Evolutionary conservation across 441 rosid species (phyloP).

Genomic region (Adansonia rubrostipa): DNA sequence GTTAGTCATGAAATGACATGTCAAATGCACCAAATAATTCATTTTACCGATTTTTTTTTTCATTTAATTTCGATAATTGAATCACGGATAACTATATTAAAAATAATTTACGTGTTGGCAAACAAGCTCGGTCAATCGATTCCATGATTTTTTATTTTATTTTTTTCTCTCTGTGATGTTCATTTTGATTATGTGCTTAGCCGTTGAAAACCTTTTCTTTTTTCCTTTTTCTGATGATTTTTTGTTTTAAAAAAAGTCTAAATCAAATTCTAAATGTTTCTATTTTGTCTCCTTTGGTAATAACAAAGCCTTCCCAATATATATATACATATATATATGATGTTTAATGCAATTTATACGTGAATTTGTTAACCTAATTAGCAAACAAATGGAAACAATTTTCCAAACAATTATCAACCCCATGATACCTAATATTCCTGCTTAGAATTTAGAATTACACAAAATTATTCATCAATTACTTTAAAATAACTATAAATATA

Average conservation of each 20-base stretch:
- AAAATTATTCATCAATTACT: not conserved
- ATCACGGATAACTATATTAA: not conserved
- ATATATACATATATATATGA: too few relatives aligned
- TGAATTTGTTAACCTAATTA: not conserved
- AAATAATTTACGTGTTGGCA: not conserved
- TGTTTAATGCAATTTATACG: not conserved
- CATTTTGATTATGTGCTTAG: too few relatives aligned
- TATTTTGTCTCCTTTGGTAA: too few relatives aligned
- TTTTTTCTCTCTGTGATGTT: too few relatives aligned
- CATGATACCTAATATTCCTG: not conserved
- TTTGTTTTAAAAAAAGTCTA: too few relatives aligned
- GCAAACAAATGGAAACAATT: not conserved
- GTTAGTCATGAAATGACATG: not conserved
- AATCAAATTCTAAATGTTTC: not conserved
- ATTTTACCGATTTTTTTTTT: not conserved
- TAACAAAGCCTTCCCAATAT: too few relatives aligned
- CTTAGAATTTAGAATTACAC: not conserved
- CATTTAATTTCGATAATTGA: not conserved
- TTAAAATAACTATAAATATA: too few relatives aligned
- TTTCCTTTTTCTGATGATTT: too few relatives aligned
- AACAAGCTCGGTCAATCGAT: not conserved
- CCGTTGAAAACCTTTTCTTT: too few relatives aligned
- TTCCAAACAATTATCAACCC: not conserved
- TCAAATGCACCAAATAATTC: not conserved
- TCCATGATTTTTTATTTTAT: too few relatives aligned